Base-by-base conservation (phyloP, 2,329 filamentous ascomycete genomes). In the Fusarium nodosum region DNA sequence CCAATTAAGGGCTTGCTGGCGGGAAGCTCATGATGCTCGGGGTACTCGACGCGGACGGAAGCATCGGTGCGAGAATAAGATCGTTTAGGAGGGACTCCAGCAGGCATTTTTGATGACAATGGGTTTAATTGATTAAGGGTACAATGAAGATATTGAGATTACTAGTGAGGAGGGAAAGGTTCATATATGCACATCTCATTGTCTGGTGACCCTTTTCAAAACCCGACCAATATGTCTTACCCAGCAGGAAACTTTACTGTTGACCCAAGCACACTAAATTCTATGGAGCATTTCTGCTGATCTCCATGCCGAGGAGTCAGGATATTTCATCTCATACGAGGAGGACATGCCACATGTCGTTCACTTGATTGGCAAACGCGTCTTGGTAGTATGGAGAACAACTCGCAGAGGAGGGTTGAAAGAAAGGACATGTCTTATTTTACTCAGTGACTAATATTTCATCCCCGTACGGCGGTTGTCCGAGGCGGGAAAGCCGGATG, bases 41-140 rank as follows among this genome's bases (percentile, higher is more conserved):
- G 93, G 76, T 97, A 93, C 77, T 93, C 88, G 65, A 97, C 90
- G 20, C 88, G 87, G 63, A 97, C 91, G 53, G 85, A 88, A 48
- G 93, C 87, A 75, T 97, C 92, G 9, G 93, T 97, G 75, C 93
- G 90, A 20, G 93, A 92, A 77, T 90, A 92, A 54, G 70, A 72
- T 38, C 65, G 56, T 24, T 72, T 66, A 2, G 70, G 70, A 26
- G 66, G 46, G 4, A 41, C 12, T 36, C 66, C 66, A 20, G 67
- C 42, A 53, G 62, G 61, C 67, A 70, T 70, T 11, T 30, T 57
- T 38, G 22, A 13, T 18, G 26, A 7, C 2, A 56, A 13, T 13
- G 10, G 20, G 8, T 3, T 39, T 7, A 44, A n/a, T 50, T 31
- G 18, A 30, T 16, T 24, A 9, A 26, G 15, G 7, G 20, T 48